phyloP scores from a whole-genome alignment of 2,329 filamentous ascomycete species.

The Aspergillus eucalypticola region DNA sequence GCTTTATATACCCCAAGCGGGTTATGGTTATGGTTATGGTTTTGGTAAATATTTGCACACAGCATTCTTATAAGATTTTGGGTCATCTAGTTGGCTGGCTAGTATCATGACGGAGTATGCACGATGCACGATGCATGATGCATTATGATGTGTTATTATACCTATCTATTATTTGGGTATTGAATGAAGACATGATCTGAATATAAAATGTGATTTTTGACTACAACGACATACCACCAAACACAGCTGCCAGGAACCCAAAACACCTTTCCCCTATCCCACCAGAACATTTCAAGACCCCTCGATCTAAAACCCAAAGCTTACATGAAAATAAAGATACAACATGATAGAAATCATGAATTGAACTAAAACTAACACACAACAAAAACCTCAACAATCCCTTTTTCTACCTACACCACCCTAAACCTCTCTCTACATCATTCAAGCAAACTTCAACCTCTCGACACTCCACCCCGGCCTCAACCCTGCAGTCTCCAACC shows the following conservation, averaged over 20 bases:
- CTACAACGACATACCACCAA: neutral
- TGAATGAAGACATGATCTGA: neutral
- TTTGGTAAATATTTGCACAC: neutral
- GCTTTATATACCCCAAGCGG: neutral
- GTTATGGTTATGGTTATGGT: neutral
- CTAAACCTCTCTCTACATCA: neutral
- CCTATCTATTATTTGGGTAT: neutral
- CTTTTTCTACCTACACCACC: too few species aligned
- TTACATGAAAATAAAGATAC: too few species aligned
- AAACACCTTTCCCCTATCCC: too few species aligned
- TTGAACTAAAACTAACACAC: too few species aligned
- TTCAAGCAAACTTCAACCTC: conserved; percentile 38
- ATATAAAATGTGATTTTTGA: neutral
- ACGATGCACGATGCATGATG: neutral
- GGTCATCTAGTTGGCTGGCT: neutral
- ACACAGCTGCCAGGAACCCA: too few species aligned
- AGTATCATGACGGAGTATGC: neutral
- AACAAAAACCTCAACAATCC: too few species aligned
- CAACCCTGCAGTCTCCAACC: conserved; percentile 50
- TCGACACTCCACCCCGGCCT: conserved; percentile 53
- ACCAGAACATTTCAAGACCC: too few species aligned
- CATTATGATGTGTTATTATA: neutral
- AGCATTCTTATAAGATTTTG: neutral
- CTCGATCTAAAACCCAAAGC: too few species aligned
- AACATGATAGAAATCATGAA: too few species aligned